These are phyloP conservation scores for Cymodocea nodosa DNA, from an alignment of 116 monocot species.

Conservation along the genomic window DNA sequence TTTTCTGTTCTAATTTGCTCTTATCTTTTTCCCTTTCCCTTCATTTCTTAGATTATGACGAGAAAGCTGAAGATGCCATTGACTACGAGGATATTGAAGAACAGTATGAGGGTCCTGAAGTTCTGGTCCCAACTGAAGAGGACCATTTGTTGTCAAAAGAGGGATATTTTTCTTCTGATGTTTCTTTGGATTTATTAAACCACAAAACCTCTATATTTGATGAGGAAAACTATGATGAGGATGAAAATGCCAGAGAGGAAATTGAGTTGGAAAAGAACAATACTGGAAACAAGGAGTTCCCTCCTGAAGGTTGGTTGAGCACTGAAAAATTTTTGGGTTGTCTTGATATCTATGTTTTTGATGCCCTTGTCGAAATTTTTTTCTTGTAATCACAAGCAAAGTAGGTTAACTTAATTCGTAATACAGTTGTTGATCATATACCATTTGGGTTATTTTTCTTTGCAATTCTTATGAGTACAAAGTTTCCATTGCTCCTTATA, in stretches of 20 bases:
- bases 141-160: constrained; percentile 59
- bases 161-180: constrained; percentile 47
- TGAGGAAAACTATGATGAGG: constrained; percentile 97
- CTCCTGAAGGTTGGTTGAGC: constrained; percentile 29
- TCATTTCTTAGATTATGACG: constrained; percentile 62
- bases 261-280: constrained; percentile 5
- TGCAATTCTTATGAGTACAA: too few relatives aligned
- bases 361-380: too few relatives aligned
- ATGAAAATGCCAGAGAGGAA: constrained; percentile 41
- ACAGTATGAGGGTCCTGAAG: constrained; percentile 94
- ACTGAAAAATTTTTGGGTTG: background rate
- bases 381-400: too few relatives aligned
- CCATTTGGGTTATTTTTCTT: too few relatives aligned
- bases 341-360: background rate
- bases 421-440: too few relatives aligned
- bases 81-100: constrained; percentile 97
- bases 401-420: too few relatives aligned
- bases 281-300: constrained; percentile 2
- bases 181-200: constrained; percentile 34
- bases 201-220: constrained; percentile 61
- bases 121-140: constrained; percentile 53
- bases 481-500: too few relatives aligned
- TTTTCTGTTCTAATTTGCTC: background rate
- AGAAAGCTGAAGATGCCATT: constrained; percentile 93
- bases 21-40: background rate